phyloP scores from a whole-genome alignment of 1,284 basidiomycete genomes.

The Ustilago esculenta region DNA sequence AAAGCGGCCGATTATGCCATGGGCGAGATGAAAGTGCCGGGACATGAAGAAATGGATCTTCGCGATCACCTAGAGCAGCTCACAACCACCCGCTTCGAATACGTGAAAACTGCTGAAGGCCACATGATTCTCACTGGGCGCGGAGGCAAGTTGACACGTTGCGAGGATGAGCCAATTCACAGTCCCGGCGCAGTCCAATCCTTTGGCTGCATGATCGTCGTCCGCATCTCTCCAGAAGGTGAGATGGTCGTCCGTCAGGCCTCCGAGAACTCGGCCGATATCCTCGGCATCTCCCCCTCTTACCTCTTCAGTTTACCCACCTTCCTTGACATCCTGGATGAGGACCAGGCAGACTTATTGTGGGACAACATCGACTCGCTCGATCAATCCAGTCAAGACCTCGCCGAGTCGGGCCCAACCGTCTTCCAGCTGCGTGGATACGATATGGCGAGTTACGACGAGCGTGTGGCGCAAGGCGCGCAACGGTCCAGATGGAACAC shows the following conservation, averaged over 20 bases:
- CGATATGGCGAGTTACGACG: constrained; percentile 64
- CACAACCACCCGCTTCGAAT: constrained; percentile 72
- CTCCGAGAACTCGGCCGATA: constrained; percentile 78
- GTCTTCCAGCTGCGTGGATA: constrained; percentile 79
- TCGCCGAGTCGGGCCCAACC: constrained; percentile 49
- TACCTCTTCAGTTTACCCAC: constrained; percentile 81
- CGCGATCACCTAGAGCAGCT: constrained; percentile 39
- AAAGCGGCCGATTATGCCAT: constrained; percentile 29
- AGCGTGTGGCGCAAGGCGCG: constrained; percentile 68
- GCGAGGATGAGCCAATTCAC: constrained; percentile 89
- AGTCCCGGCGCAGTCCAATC: constrained; percentile 86
- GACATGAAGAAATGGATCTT: constrained; percentile 22
- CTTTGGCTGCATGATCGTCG: constrained; percentile 82
- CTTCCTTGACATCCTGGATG: constrained; percentile 78
- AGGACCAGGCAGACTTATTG: constrained; percentile 77
- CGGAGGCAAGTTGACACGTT: constrained; percentile 76
- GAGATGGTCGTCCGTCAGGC: constrained; percentile 79
- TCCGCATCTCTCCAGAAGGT: constrained; percentile 76
- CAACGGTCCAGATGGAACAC: constrained; percentile 77
- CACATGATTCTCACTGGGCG: constrained; percentile 77
- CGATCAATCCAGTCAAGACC: constrained; percentile 71
- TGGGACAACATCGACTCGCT: constrained; percentile 82
- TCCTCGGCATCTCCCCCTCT: constrained; percentile 79
- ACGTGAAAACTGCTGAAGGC: constrained; percentile 76
- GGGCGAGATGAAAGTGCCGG: constrained; percentile 32